Base-by-base conservation (phyloP, 2,329 filamentous ascomycete genomes). In the Colletotrichum limetticola region DNA sequence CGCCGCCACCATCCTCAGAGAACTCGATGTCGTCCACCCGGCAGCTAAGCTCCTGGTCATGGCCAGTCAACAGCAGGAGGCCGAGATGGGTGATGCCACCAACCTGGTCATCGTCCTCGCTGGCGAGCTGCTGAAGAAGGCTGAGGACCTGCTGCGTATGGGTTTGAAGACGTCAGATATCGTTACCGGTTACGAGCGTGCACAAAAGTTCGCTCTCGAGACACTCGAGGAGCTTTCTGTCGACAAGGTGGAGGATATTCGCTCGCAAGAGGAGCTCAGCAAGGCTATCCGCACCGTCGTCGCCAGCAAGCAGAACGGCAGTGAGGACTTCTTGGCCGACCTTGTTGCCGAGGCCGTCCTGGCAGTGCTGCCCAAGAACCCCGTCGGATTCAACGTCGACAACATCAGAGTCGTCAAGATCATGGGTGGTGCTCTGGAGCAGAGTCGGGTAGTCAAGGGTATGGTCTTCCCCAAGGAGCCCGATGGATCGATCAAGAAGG, bases 331-430 rank as follows among this genome's bases (percentile, higher is more conserved):
- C 79, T 88, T 99, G 67, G 94, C 95, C 74, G 87, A 92, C 66
- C 89, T 98, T 79, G 95, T 99, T 76, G 92, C 97, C 58, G 95
- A 98, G 82, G 91, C 90, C 55, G 90, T 93, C 69, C 91, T 98
- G 69, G 92, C 95, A 57, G 95, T 99, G 24, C 90, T 99, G 75
- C 97, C 97, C 77, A 98, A 98, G 88, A 98, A 98, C 86, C 94
- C 97, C 26, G 86, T 89, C 82, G 95, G 97, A 86, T 99, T 99
- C 90, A 99, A 98, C 85, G 95, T 99, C 76, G 97, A 99, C 88
- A 99, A 99, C 84, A 93, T 99, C 79, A 94, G 97, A 74, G 97
- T 99, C 71, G 97, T 99, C 79, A 99, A 99, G 90, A 99, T 99
- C 80, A 98, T 99, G 96, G 97, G 97, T 78, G 96, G 97, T 76